These are phyloP conservation scores for Phytophthora pistaciae DNA, from an alignment of 352 stramenopile genomes.

Conservation along the genomic window DNA sequence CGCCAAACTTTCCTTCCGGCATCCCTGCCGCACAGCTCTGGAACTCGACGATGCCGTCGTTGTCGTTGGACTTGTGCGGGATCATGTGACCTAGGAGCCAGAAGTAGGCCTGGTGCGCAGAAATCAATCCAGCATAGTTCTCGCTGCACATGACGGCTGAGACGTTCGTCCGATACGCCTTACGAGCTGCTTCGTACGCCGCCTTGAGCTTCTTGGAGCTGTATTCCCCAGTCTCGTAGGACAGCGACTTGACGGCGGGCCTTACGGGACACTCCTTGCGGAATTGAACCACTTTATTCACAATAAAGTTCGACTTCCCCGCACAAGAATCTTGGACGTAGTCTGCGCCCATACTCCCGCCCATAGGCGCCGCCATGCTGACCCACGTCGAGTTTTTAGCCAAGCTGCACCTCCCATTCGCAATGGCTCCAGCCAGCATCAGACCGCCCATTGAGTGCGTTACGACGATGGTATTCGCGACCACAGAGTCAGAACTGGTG, in stretches of 20 bases:
- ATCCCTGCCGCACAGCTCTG: constrained; percentile 46
- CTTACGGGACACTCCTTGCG: background rate
- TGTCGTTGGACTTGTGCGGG: constrained; percentile 38
- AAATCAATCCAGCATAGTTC: constrained; percentile 38
- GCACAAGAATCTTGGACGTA: constrained; percentile 3
- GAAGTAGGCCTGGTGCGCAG: constrained; percentile 20
- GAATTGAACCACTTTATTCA: background rate
- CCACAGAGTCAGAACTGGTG: constrained; percentile 1
- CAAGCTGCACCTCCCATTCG: constrained; percentile 39
- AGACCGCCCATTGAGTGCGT: constrained; percentile 3
- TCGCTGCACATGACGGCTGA: constrained; percentile 26
- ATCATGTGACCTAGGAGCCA: constrained; percentile 15
- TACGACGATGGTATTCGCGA: constrained; percentile 4
- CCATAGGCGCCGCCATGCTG: constrained; percentile 33
- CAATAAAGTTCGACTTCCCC: background rate
- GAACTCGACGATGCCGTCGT: constrained; percentile 49
- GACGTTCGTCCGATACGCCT: background rate
- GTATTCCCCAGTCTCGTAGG: background rate
- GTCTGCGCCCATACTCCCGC: constrained; percentile 17
- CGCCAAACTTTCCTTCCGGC: constrained; percentile 26
- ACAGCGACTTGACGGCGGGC: background rate
- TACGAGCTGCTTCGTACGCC: background rate
- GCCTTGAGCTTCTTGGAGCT: background rate
- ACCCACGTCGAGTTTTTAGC: constrained; percentile 32
- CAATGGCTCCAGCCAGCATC: constrained; percentile 14